phyloP scores from a whole-genome alignment of 345 rosid genomes.

The Dipteronia sinensis region DNA sequence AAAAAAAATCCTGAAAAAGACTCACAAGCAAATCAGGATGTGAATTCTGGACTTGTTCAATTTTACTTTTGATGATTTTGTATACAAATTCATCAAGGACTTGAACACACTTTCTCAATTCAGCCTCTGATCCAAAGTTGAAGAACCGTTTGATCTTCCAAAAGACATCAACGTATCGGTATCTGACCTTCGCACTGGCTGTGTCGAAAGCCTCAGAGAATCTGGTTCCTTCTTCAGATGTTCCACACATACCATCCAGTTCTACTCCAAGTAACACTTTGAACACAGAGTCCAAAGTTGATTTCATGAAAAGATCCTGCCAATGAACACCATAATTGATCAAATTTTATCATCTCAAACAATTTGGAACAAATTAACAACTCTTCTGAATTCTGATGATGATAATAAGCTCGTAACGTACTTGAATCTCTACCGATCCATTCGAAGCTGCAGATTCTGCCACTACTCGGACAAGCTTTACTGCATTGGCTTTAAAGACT shows the following conservation, averaged over 20 bases:
- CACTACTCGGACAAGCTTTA: constrained; percentile 29
- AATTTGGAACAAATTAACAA: background rate
- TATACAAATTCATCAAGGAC: constrained; percentile 26
- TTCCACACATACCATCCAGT: constrained; percentile 18
- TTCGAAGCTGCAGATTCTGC: constrained; percentile 29
- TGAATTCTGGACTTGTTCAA: constrained; percentile 10
- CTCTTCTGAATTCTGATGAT: background rate
- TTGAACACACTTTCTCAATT: constrained; percentile 16
- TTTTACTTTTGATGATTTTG: constrained; percentile 22
- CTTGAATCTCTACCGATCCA: constrained; percentile 29
- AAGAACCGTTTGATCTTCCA: constrained; percentile 34
- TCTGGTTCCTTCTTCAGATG: constrained; percentile 19
- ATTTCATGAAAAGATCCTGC: constrained; percentile 35
- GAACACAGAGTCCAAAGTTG: constrained; percentile 31
- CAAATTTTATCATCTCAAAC: background rate
- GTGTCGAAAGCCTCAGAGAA: constrained; percentile 28
- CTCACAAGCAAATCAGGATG: constrained; percentile 15
- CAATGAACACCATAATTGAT: background rate
- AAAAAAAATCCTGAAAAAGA: background rate
- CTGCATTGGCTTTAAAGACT: constrained; percentile 31
- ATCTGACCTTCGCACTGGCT: constrained; percentile 15
- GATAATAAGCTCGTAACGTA: constrained; percentile 14
- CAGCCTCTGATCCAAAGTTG: constrained; percentile 33
- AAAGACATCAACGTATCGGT: constrained; percentile 15
- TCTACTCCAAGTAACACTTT: constrained; percentile 32